phyloP scores from a whole-genome alignment of 371 early-diverging fungal species.

The Gilbertella persicaria region DNA sequence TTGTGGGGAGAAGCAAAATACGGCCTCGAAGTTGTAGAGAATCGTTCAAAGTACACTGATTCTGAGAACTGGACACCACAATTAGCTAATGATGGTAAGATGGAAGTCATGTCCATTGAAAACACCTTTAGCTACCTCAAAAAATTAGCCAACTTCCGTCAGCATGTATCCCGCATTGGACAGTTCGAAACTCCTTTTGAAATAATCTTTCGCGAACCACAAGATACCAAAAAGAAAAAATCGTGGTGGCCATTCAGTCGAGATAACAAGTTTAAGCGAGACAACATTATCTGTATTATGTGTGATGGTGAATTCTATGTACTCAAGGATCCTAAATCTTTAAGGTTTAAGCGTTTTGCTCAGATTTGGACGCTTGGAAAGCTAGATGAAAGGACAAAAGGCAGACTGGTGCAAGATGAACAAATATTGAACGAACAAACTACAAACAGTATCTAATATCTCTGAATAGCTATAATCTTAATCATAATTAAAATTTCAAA shows the following conservation, averaged over 20 bases:
- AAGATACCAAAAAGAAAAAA: background rate
- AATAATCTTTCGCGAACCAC: constrained; percentile 20
- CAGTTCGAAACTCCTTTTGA: constrained; percentile 43
- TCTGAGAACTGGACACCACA: constrained; percentile 34
- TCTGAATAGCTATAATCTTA: no score
- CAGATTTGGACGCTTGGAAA: constrained; percentile 62
- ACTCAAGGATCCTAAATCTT: constrained; percentile 52
- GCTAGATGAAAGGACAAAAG: constrained; percentile 22
- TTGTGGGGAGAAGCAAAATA: constrained; percentile 43
- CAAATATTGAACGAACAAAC: constrained; percentile 6
- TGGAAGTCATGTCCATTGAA: constrained; percentile 39
- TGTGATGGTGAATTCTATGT: constrained; percentile 70
- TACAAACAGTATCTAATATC: no score
- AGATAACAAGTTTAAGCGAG: constrained; percentile 23
- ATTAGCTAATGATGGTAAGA: constrained; percentile 38
- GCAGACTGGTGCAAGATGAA: constrained; percentile 42
- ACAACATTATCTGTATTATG: constrained; percentile 60
- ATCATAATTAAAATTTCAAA: no score
- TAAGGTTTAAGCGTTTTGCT: constrained; percentile 51
- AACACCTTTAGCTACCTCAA: constrained; percentile 39
- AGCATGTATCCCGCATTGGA: constrained; percentile 46
- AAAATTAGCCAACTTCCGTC: constrained; percentile 42
- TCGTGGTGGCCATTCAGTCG: background rate
- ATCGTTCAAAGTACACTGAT: constrained; percentile 31
- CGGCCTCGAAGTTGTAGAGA: constrained; percentile 28